Base-by-base conservation (phyloP, 2,329 filamentous ascomycete genomes). In the Penicillium capsulatum region DNA sequence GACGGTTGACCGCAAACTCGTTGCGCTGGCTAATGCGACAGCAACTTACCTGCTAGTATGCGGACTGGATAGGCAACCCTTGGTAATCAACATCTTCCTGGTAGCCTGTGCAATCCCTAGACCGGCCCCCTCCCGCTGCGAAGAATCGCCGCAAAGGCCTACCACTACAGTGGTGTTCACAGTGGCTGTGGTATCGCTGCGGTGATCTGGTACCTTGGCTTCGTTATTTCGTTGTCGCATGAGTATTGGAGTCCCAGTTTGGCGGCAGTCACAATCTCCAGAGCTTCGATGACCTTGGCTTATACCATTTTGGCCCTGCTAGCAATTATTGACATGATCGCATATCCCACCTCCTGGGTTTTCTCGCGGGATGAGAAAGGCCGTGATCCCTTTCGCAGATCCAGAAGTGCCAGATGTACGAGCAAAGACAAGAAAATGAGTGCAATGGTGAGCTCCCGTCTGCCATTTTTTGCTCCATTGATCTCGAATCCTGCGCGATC, bases 401-500 rank as follows among this genome's bases (percentile, higher is more conserved):
- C 79, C 79, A 14, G 72, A 57, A 34, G 68, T 64, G 2, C 76
- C 76, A 10, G 69, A 69, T 0, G 78, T 81, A 7, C 79, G 67
- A 11, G 79, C 79, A 50, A 82, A 83, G 27, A 81, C 64, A 19
- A 81, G 72, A 53, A 77, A 77, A 59, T 82, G 78, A 2, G 78
- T 81, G 14, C 77, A 78, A 42, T 65, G 64, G 52, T 82, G 78
- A 60, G 79, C 78, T 2, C 78, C 78, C 2, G 76, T 81, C 66
- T 82, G 79, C 79, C 79, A 83, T 60, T 76, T 79, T 83, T 82
- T 33, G 65, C 67, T 3, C 79, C 79, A 32, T 74, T 75, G 50
- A 82, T 71, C 29, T 54, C 48, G 31, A 49, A 74, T 33, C 71
- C 65, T 3, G 63, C 64, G 9, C 52, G 68, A 49, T 70, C 67